phyloP scores from a whole-genome alignment of 2,329 filamentous ascomycete species.

The Tolypocladium sp. region DNA sequence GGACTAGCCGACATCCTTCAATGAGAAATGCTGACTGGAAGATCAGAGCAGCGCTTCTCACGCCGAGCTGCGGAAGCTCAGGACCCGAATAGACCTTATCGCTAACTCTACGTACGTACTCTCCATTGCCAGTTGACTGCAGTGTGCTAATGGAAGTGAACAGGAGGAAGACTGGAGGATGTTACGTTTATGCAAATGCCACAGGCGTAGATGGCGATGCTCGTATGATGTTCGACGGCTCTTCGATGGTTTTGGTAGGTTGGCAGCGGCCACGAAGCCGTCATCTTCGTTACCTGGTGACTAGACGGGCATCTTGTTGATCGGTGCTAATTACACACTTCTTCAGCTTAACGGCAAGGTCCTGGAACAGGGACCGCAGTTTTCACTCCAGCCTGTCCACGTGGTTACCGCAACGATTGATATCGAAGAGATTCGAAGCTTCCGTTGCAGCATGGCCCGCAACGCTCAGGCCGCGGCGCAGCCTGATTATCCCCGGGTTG shows the following conservation, averaged over 20 bases:
- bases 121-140: slow-evolving; percentile 46
- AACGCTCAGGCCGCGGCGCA: slow-evolving; percentile 44
- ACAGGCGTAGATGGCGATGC: slow-evolving; percentile 34
- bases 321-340: slow-evolving; percentile 13
- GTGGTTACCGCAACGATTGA: slow-evolving; percentile 52
- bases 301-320: slow-evolving; percentile 34
- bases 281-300: no score
- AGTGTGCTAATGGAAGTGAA: slow-evolving; percentile 11
- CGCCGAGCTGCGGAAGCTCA: slow-evolving; percentile 45
- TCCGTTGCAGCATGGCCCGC: slow-evolving; percentile 44
- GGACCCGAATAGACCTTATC: slow-evolving; percentile 42
- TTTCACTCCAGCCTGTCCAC: slow-evolving; percentile 25
- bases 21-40: no score
- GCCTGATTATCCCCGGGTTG: slow-evolving; percentile 19
- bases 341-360: slow-evolving; percentile 46
- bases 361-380: slow-evolving; percentile 52
- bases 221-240: slow-evolving; percentile 3
- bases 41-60: slow-evolving; percentile 52
- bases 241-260: slow-evolving; percentile 39
- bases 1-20: no score
- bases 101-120: no score
- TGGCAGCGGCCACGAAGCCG: slow-evolving; percentile 14
- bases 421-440: slow-evolving; percentile 59
- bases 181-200: slow-evolving; percentile 35
- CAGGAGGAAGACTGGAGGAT: slow-evolving; percentile 51